phyloP scores from a whole-genome alignment of 129 eudicot species.

The Pittosporum tobira region DNA sequence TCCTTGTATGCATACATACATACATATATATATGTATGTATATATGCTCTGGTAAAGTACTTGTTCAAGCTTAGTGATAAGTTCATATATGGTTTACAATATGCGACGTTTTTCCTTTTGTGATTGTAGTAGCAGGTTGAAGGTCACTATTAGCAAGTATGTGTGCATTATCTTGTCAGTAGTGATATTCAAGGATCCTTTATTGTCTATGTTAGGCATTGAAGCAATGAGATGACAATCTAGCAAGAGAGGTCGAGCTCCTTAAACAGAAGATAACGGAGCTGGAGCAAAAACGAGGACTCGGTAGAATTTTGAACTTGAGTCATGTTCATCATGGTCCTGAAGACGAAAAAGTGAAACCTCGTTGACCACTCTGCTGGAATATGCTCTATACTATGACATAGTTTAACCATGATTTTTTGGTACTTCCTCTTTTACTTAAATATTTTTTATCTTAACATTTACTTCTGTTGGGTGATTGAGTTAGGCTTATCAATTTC shows the following conservation, averaged over 20 bases:
- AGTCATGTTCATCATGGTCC: slow-evolving; percentile 16
- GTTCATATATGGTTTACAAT: no score
- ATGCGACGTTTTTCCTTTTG: neutral
- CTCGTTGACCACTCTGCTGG: slow-evolving; percentile 1
- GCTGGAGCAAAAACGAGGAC: slow-evolving; percentile 48
- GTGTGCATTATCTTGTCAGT: neutral
- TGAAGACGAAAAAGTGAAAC: slow-evolving; percentile 16
- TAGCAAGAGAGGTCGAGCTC: slow-evolving; percentile 52
- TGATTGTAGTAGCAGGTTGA: neutral
- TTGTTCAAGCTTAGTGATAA: neutral
- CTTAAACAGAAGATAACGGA: slow-evolving; percentile 40
- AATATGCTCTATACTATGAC: neutral
- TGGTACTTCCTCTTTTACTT: no score
- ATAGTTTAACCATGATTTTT: neutral
- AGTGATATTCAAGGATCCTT: neutral
- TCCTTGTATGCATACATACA: no score
- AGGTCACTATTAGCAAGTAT: neutral
- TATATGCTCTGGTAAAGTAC: neutral
- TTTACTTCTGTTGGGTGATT: no score
- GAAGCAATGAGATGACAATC: slow-evolving; percentile 58
- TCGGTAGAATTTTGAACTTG: slow-evolving; percentile 25
- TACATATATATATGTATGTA: no score
- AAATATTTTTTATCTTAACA: no score
- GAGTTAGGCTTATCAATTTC: no score
- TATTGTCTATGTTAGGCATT: slow-evolving; percentile 25